Conservation (phyloP, 2,329 filamentous ascomycete genomes). For the Elsinoe fawcettii region DNA sequence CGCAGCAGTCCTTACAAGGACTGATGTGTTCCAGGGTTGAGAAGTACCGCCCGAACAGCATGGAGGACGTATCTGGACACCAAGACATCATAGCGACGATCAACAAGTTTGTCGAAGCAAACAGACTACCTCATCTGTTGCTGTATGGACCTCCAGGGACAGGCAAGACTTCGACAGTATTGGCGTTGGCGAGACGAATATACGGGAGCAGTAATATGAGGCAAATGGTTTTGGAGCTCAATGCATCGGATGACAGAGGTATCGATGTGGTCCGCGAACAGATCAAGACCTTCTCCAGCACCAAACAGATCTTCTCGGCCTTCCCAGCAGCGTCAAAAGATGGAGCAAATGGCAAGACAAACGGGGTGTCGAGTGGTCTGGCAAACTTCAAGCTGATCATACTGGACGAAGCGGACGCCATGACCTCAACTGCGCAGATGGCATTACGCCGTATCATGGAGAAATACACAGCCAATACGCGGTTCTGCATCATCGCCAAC, state of each 20-base stretch:
- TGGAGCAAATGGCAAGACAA: constrained; percentile 36
- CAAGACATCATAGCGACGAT: constrained; percentile 96
- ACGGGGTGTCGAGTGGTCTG: constrained; percentile 42
- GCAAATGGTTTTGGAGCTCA: constrained; percentile 97
- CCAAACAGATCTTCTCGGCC: constrained; percentile 90
- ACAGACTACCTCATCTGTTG: constrained; percentile 88
- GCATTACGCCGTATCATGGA: constrained; percentile 95
- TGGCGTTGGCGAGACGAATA: constrained; percentile 85
- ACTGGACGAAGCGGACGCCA: constrained; percentile 96
- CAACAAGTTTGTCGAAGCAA: constrained; percentile 93
- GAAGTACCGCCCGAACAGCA: constrained; percentile 84
- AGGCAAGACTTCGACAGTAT: constrained; percentile 93
- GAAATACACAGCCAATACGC: constrained; percentile 94
- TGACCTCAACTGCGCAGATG: constrained; percentile 99
- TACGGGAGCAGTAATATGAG: constrained; percentile 89
- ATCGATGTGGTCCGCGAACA: constrained; percentile 98
- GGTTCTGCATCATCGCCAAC: constrained; percentile 98
- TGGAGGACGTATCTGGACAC: constrained; percentile 91
- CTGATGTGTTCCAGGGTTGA: constrained; percentile 61
- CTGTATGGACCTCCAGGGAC: constrained; percentile 95
- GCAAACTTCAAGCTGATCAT: constrained; percentile 92
- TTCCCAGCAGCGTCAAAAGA: constrained; percentile 31
- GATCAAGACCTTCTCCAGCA: constrained; percentile 98
- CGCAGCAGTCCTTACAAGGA: background rate
- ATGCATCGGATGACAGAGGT: constrained; percentile 92